phyloP scores from a whole-genome alignment of 192 early-diverging fungal species.

The Rhizoclosmatium globosum region DNA sequence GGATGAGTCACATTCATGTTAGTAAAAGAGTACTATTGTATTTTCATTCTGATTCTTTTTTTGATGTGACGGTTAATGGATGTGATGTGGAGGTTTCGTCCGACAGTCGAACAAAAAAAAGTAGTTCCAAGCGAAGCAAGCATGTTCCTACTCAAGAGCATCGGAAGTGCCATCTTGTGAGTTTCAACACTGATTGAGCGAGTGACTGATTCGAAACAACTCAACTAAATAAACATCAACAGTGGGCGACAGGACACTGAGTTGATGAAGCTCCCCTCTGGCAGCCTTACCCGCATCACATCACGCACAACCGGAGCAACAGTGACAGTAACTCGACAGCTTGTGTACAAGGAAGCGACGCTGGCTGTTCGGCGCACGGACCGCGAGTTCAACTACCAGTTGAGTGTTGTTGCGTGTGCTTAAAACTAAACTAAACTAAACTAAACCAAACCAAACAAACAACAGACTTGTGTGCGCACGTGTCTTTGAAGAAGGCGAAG shows the following conservation, averaged over 20 bases:
- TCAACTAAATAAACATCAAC: not conserved
- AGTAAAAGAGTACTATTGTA: not conserved
- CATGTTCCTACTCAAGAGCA: slow-evolving; percentile 23
- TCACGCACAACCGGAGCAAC: not conserved
- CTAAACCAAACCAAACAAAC: not conserved
- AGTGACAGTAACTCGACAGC: not conserved
- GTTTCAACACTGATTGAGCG: not conserved
- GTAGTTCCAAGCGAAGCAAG: not conserved
- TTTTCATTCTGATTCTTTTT: too few relatives aligned
- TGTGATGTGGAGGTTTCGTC: too few relatives aligned
- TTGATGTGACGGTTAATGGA: too few relatives aligned
- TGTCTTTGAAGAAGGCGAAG: slow-evolving; percentile 80
- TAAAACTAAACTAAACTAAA: not conserved
- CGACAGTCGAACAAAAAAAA: not conserved
- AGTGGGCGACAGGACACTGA: slow-evolving; percentile 28
- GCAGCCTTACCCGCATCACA: slow-evolving; percentile 7
- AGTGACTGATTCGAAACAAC: not conserved
- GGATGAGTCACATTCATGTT: not conserved
- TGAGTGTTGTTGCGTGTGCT: not conserved
- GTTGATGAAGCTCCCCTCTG: slow-evolving; percentile 52
- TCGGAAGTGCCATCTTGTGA: slow-evolving; percentile 9
- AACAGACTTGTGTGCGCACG: slow-evolving; percentile 72
- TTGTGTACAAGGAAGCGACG: slow-evolving; percentile 71
- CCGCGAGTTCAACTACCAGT: slow-evolving; percentile 69
- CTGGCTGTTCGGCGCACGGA: slow-evolving; percentile 75